Percentiles rank a stretch among this genome's conserved stretches.
These are phyloP conservation scores for Wallacemonas sp. DNA, from an alignment of 208 protist genomes.

Conservation along the genomic window DNA sequence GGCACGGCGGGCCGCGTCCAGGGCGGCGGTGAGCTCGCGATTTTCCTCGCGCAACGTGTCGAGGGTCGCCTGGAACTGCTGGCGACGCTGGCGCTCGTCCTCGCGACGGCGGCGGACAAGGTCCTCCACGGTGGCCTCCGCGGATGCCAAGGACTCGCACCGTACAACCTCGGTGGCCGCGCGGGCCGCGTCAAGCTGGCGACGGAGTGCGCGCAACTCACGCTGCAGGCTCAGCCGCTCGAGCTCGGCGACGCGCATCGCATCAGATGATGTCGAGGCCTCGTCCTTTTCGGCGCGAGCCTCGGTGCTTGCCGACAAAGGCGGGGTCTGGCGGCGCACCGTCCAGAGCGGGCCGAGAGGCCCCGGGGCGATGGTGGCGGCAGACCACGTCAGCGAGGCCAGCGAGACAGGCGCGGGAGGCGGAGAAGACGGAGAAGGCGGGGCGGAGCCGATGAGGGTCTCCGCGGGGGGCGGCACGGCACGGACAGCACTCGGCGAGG, in stretches of 20 bases:
- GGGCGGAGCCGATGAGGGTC: too few species aligned
- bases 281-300: too few species aligned
- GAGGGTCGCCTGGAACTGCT: conserved; percentile 53
- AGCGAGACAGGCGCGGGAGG: conserved; percentile 4
- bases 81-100: conserved; percentile 39
- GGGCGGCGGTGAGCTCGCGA: conserved; percentile 30
- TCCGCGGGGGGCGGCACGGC: too few species aligned
- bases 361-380: too few species aligned
- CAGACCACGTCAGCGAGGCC: conserved; percentile 15
- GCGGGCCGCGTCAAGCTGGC: conserved; percentile 22
- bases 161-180: conserved; percentile 24
- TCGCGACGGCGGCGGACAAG: conserved; percentile 29
- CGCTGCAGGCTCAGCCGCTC: conserved; percentile 16
- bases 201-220: conserved; percentile 37
- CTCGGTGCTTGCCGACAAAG: too few species aligned
- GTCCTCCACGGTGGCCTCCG: conserved; percentile 26
- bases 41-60: conserved; percentile 53
- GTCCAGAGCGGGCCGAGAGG: conserved; percentile 24
- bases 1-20: conserved; percentile 22
- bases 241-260: neutral
- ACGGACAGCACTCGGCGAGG: neutral
- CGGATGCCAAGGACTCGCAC: conserved; percentile 19
- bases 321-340: neutral
- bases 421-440: neutral
- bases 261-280: too few species aligned